A percentile compares a stretch with the other conserved stretches of the same genome.
These are phyloP conservation scores for Globisporangium recalcitrans DNA, from an alignment of 352 stramenopile species.

Conservation along the genomic window DNA sequence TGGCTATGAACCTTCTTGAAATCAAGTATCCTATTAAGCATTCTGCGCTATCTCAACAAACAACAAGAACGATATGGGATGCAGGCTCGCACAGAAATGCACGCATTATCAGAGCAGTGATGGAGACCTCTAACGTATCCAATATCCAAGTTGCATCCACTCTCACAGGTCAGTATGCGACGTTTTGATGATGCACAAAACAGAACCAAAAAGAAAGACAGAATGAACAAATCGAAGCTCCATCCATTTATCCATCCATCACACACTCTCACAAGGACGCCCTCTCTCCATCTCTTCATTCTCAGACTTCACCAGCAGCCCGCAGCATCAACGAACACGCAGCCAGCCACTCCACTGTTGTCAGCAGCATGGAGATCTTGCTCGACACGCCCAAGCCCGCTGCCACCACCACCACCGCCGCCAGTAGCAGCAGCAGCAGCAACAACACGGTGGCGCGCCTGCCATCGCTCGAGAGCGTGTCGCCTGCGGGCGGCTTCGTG, in stretches of 20 bases:
- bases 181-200: neutral
- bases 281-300: neutral
- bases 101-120: too few species aligned
- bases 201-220: too few species aligned
- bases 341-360: neutral
- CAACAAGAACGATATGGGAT: too few species aligned
- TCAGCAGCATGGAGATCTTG: constrained; percentile 4
- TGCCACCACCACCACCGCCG: neutral
- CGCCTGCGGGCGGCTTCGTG: constrained; percentile 8
- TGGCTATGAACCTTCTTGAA: neutral
- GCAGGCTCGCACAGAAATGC: too few species aligned
- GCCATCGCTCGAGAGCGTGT: constrained; percentile 5
- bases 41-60: too few species aligned
- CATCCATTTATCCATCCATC: neutral
- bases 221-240: neutral
- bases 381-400: neutral
- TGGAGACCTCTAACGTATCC: too few species aligned
- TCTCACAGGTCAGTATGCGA: neutral
- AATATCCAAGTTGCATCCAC: neutral
- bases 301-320: neutral
- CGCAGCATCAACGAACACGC: neutral
- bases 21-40: neutral
- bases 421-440: neutral
- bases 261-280: neutral
- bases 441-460: neutral